phyloP scores from a whole-genome alignment of 2,329 filamentous ascomycete species.

The Monosporascus sp. region DNA sequence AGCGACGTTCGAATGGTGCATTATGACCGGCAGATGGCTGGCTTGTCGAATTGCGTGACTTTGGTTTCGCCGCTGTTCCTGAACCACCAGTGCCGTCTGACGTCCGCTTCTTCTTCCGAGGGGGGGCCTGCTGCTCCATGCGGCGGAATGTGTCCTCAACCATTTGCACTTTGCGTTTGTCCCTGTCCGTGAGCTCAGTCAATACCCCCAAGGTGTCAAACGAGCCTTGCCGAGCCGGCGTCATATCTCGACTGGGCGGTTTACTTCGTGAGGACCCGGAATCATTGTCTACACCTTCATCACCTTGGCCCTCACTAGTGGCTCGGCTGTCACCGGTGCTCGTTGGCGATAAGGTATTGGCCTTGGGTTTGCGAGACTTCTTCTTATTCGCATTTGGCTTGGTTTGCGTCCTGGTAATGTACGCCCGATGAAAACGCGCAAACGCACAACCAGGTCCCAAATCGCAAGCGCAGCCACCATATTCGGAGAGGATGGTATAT shows the following conservation, averaged over 20 bases:
- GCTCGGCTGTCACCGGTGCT: conserved; percentile 61
- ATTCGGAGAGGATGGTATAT: conserved; percentile 66
- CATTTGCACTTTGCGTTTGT: conserved; percentile 63
- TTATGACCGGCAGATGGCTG: conserved; percentile 17
- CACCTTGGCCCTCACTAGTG: conserved; percentile 55
- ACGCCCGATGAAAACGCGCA: conserved; percentile 56
- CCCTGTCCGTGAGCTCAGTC: conserved; percentile 60
- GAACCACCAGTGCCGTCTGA: conserved; percentile 46
- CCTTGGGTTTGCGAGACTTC: conserved; percentile 51
- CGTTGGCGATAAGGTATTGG: conserved; percentile 53
- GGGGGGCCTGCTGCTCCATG: conserved; percentile 54
- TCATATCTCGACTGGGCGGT: conserved; percentile 60
- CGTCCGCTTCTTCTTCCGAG: conserved; percentile 57
- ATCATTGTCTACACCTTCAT: conserved; percentile 52
- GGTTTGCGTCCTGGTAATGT: conserved; percentile 41
- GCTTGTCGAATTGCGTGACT: conserved; percentile 23
- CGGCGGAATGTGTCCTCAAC: conserved; percentile 59
- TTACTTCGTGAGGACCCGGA: conserved; percentile 57
- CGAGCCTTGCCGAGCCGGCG: conserved; percentile 55
- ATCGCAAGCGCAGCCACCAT: conserved; percentile 74
- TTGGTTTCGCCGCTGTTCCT: conserved; percentile 32
- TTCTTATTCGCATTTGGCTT: conserved; percentile 34
- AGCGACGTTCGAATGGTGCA: conserved; percentile 35
- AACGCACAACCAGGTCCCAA: conserved; percentile 59
- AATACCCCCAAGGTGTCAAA: conserved; percentile 56